Conservation (phyloP, 768 basidiomycete species). For the Mycena belliarum region DNA sequence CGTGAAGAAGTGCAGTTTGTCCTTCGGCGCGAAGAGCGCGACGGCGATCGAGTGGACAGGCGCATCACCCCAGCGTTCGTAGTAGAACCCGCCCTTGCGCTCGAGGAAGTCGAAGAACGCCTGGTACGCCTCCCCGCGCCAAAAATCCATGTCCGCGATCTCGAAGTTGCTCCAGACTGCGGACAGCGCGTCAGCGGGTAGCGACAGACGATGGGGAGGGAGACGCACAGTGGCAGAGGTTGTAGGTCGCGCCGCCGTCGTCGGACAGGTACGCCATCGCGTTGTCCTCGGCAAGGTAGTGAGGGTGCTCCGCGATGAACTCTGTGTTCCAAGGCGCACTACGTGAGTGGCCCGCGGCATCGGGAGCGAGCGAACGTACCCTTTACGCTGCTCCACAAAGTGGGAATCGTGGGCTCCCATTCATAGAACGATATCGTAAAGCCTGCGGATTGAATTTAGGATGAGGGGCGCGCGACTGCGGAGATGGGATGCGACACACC, state of each 20-base stretch:
- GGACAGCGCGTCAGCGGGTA: neutral
- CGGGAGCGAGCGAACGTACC: constrained; percentile 35
- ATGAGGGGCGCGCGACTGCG: neutral
- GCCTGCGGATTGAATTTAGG: constrained; percentile 31
- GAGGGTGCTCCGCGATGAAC: constrained; percentile 57
- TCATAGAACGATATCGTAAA: constrained; percentile 81
- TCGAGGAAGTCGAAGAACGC: constrained; percentile 70
- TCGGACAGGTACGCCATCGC: constrained; percentile 67
- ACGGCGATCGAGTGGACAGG: constrained; percentile 61
- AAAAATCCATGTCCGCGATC: constrained; percentile 69
- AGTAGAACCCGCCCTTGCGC: constrained; percentile 46
- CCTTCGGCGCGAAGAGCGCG: constrained; percentile 50
- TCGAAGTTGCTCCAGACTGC: constrained; percentile 76
- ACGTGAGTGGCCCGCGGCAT: neutral
- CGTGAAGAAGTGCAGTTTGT: constrained; percentile 61
- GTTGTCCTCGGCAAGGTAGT: constrained; percentile 59
- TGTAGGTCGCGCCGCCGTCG: constrained; percentile 70
- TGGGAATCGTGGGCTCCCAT: constrained; percentile 74
- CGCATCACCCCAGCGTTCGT: constrained; percentile 44
- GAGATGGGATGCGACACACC: constrained; percentile 34
- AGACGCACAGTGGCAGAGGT: constrained; percentile 73
- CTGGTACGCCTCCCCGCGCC: constrained; percentile 62
- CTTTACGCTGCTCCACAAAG: constrained; percentile 72
- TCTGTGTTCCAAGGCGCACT: constrained; percentile 37
- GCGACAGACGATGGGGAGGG: neutral